Base-by-base conservation (phyloP, 108 stramenopile genomes). In the Cyclotella baltica region DNA sequence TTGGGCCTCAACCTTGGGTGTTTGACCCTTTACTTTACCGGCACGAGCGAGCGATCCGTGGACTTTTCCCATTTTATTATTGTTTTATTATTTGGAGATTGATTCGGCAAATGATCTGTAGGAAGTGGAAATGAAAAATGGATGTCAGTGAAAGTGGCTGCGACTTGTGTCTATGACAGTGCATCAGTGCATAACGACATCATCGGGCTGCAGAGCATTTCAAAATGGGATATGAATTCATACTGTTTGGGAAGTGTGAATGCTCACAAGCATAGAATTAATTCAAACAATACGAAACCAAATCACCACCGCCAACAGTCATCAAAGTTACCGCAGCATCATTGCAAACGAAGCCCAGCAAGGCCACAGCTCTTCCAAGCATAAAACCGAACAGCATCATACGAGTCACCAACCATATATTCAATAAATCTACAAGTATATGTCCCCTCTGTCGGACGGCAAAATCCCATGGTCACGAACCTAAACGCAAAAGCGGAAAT, bases 31-130 rank as follows among this genome's bases (percentile, higher is more conserved):
- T 52, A 99, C 99, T 91, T 99, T 99, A 85, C 99, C 99, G 82
- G 99, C 99, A 90, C 99, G 99, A 68, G 99, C 99, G 64, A 99
- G 92, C 55, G 99, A 99, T 88, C 99, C 99, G 96, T 99, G 99
- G 75, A 99, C 99, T 87, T 99, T 99, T 86, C 98, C 98, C 95
- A 96, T 96, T 27, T 61, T 92, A n/a, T 52, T 29, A 29, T 58
- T 58, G 16, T 58, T 58, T 16, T 20, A 20, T 8, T 52, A 19
- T 52, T 52, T 58, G 57, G 5, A 9, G 18, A 58, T 6, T 10
- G 57, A 9, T 8, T 58, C 30, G 57, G 30, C 9, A 8, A 31
- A 28, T 4, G 30, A 58, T 30, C 57, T 52, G 11, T 52, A 19
- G 11, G n/a, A n/a, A n/a, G 4, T 43, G 4, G 51, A 20, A 20